These are phyloP conservation scores for Wilcoxina mikolae DNA, from an alignment of 495 filamentous ascomycete species.

Conservation along the genomic window DNA sequence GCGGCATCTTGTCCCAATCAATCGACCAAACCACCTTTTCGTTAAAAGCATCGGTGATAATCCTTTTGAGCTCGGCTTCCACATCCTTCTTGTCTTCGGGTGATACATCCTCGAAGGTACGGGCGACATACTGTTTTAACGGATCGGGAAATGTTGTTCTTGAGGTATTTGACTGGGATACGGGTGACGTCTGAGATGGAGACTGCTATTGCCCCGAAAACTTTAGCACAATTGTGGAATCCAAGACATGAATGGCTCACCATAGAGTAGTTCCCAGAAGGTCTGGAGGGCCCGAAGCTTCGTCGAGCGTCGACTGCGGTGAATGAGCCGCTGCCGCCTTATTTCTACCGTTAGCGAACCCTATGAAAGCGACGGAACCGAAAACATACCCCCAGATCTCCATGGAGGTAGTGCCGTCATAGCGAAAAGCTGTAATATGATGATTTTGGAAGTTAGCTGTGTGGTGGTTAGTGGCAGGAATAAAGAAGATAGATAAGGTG, in stretches of 20 bases:
- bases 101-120: constrained; percentile 27
- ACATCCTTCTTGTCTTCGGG: constrained; percentile 42
- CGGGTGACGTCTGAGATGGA: neutral
- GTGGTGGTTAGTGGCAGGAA: neutral
- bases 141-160: constrained; percentile 27
- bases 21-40: constrained; percentile 48
- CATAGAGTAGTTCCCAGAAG: neutral
- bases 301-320: constrained; percentile 4
- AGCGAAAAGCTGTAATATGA: neutral
- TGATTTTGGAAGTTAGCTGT: neutral
- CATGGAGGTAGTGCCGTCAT: constrained; percentile 7
- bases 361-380: neutral
- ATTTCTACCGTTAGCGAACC: neutral
- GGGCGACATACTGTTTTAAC: constrained; percentile 28
- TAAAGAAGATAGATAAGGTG: neutral
- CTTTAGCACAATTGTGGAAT: neutral
- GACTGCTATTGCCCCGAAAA: neutral
- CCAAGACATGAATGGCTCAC: neutral
- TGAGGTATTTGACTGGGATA: neutral
- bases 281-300: neutral
- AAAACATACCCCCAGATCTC: constrained; percentile 3
- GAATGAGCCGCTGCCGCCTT: neutral
- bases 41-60: constrained; percentile 69
- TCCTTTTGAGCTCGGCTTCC: constrained; percentile 67
- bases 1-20: constrained; percentile 67